phyloP scores from a whole-genome alignment of 306 rosid species.

The Trifolium fragiferum region DNA sequence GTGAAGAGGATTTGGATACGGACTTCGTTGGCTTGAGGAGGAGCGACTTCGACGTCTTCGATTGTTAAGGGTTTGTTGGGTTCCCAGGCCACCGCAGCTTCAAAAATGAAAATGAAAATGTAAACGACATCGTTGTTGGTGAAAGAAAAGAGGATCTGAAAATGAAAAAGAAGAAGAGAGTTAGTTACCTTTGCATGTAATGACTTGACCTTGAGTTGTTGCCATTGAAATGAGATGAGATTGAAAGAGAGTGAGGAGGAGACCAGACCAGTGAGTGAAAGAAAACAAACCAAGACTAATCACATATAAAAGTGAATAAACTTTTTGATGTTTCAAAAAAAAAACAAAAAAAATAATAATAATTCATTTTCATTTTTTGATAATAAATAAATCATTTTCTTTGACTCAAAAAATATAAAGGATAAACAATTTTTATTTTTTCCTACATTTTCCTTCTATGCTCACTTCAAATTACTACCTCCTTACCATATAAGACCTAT shows the following conservation, averaged over 20 bases:
- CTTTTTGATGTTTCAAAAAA: too few species aligned
- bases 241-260: background rate
- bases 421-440: too few species aligned
- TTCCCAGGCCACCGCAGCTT: slow-evolving; percentile 99
- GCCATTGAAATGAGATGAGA: slow-evolving; percentile 59
- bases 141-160: background rate
- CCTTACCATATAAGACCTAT: too few species aligned
- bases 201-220: slow-evolving; percentile 85
- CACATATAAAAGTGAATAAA: too few species aligned
- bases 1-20: slow-evolving; percentile 79
- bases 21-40: slow-evolving; percentile 93
- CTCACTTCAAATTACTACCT: too few species aligned
- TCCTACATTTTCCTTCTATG: too few species aligned
- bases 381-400: background rate
- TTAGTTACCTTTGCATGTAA: slow-evolving; percentile 88
- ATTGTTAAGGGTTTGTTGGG: slow-evolving; percentile 90
- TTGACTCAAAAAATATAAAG: too few species aligned
- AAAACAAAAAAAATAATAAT: too few species aligned
- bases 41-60: slow-evolving; percentile 94
- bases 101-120: too few species aligned
- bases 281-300: background rate
- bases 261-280: background rate
- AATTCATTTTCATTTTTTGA: too few species aligned
- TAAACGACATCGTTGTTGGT: background rate
- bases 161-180: background rate